A percentile compares a stretch with the other conserved stretches of the same genome.
These are phyloP conservation scores for Tarenaya hassleriana DNA, from an alignment of 345 rosid genomes.

Conservation along the genomic window DNA sequence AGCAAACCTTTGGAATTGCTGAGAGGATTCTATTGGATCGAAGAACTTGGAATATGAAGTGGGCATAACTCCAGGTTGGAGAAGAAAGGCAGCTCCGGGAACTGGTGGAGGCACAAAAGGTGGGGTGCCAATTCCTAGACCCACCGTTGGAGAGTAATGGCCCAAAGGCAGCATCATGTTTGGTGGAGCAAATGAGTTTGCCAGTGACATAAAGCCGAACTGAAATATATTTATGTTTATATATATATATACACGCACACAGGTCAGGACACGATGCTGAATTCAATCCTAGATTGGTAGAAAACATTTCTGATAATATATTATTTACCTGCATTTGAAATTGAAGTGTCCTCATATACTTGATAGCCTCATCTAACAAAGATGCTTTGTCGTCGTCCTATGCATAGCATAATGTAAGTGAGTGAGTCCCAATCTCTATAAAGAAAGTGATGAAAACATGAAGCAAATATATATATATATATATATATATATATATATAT, in stretches of 20 bases:
- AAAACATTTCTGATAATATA: background rate
- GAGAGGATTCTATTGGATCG: constrained; percentile 15
- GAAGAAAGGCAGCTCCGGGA: constrained; percentile 10
- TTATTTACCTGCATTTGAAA: constrained; percentile 65
- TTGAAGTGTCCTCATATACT: constrained; percentile 61
- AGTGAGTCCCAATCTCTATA: no score
- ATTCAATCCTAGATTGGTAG: background rate
- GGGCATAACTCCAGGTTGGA: constrained; percentile 22
- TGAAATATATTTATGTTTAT: no score
- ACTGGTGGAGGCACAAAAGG: constrained; percentile 15
- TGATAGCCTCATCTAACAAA: constrained; percentile 63
- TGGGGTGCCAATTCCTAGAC: constrained; percentile 19
- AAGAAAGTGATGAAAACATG: constrained; percentile 8
- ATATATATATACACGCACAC: no score
- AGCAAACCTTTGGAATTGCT: constrained; percentile 20
- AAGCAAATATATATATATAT: no score
- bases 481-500: no score
- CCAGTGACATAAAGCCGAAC: constrained; percentile 60
- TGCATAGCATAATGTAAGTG: no score
- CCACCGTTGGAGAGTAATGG: constrained; percentile 25
- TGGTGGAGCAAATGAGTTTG: constrained; percentile 22
- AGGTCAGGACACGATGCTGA: background rate
- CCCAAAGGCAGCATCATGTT: constrained; percentile 22
- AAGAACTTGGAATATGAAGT: constrained; percentile 14
- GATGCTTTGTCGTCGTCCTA: constrained; percentile 61